These are phyloP conservation scores for Oryza meridionalis DNA, from an alignment of 176 grass and related monocot species.

Conservation along the genomic window DNA sequence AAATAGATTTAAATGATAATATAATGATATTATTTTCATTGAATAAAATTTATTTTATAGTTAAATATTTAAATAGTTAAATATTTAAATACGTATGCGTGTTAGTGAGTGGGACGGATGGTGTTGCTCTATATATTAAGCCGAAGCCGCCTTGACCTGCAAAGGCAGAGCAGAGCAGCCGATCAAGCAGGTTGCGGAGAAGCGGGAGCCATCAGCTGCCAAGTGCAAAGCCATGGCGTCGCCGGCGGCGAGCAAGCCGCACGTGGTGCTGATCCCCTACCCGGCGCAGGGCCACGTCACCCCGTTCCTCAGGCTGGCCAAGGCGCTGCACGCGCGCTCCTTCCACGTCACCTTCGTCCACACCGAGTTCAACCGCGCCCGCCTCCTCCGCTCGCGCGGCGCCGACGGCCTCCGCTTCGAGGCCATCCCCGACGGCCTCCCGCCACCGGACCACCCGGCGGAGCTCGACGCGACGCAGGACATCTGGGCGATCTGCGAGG, in stretches of 20 bases:
- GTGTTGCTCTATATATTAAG: too few relatives aligned
- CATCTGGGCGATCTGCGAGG: constrained; percentile 55
- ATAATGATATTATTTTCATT: too few relatives aligned
- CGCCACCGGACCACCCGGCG: not conserved
- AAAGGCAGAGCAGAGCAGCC: too few relatives aligned
- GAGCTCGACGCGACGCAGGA: constrained; percentile 63
- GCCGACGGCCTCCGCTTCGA: constrained; percentile 48
- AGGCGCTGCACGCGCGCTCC: constrained; percentile 48
- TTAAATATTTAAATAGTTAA: too few relatives aligned
- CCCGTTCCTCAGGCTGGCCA: constrained; percentile 65
- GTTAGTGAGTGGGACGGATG: too few relatives aligned
- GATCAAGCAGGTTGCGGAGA: too few relatives aligned
- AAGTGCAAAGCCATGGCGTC: too few relatives aligned
- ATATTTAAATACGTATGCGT: too few relatives aligned
- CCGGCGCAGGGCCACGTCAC: constrained; percentile 79
- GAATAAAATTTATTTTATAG: too few relatives aligned
- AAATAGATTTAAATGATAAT: too few relatives aligned
- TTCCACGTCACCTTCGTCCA: constrained; percentile 76
- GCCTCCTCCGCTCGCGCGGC: constrained; percentile 49
- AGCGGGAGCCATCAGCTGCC: too few relatives aligned
- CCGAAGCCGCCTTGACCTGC: too few relatives aligned
- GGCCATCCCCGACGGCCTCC: constrained; percentile 69
- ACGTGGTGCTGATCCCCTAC: constrained; percentile 63
- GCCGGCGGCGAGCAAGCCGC: constrained; percentile 22
- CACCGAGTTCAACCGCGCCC: constrained; percentile 70